Evolutionary conservation across 139 green algal genomes (phyloP).

Genomic region (Chlamydomonas eustigma): DNA sequence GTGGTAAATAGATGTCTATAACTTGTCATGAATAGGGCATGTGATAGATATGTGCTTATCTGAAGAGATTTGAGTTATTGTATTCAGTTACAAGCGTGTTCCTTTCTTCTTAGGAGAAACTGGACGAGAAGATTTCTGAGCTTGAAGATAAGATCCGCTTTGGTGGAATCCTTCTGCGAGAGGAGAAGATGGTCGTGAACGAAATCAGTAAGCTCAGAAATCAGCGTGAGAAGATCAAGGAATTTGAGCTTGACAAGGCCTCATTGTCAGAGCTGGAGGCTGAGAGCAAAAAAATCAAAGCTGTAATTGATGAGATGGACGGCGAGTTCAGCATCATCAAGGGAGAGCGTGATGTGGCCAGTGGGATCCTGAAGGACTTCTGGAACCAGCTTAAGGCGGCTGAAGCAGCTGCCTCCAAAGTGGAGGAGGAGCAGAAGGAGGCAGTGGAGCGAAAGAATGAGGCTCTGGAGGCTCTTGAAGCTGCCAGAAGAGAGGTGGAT

Average conservation of each 20-base stretch:
- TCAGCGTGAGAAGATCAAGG: conserved; percentile 27
- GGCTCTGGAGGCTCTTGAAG: conserved; percentile 19
- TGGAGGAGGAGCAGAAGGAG: conserved; percentile 41
- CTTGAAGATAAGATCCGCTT: conserved; percentile 41
- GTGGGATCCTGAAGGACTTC: conserved; percentile 42
- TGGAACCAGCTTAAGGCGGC: conserved; percentile 12
- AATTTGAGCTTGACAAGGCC: conserved; percentile 30
- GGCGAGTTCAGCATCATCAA: conserved; percentile 50
- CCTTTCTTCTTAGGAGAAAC: conserved; percentile 42
- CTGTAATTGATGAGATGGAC: conserved; percentile 34
- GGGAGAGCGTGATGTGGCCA: conserved; percentile 41
- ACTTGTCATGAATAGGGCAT: no score
- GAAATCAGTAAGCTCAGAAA: conserved; percentile 35
- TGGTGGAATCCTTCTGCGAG: conserved; percentile 26
- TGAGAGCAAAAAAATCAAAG: conserved; percentile 37
- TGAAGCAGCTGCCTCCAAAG: background rate
- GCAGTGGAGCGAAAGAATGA: conserved; percentile 36
- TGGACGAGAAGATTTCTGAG: conserved; percentile 45
- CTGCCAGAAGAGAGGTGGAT: conserved; percentile 24
- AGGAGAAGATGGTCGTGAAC: conserved; percentile 45
- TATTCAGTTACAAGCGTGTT: no score
- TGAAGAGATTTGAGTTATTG: no score
- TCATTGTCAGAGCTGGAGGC: conserved; percentile 32
- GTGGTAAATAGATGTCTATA: no score
- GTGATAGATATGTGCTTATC: no score